phyloP scores from a whole-genome alignment of 225 moss, liverwort and hornwort species.

The Bryoerythrophyllum caledonicum region DNA sequence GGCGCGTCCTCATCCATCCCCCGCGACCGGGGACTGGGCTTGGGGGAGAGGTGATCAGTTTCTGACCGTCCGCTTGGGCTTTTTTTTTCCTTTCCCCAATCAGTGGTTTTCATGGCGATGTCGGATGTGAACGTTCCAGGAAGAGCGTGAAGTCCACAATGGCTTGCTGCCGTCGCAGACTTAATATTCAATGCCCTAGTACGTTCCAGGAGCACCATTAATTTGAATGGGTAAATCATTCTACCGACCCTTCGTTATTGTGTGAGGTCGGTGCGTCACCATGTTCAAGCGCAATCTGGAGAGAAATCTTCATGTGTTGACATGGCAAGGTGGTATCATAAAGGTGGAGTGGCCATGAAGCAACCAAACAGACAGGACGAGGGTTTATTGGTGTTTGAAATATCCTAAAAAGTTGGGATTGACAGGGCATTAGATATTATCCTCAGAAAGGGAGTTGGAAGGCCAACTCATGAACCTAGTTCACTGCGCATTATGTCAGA shows the following conservation, averaged over 20 bases:
- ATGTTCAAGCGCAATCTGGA: too few relatives aligned
- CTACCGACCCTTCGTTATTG: slow-evolving; percentile 2
- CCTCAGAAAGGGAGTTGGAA: too few relatives aligned
- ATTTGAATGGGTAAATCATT: background rate
- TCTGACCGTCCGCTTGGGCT: background rate
- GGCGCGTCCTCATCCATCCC: background rate
- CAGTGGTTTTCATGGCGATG: background rate
- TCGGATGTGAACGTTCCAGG: background rate
- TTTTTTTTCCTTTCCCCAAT: too few relatives aligned
- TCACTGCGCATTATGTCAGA: too few relatives aligned
- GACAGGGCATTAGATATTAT: too few relatives aligned
- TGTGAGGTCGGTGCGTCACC: background rate
- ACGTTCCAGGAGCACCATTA: background rate
- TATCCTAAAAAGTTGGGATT: too few relatives aligned
- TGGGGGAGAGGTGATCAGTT: slow-evolving; percentile 2
- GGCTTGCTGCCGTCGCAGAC: background rate
- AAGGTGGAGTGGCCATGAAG: background rate
- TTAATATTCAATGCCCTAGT: background rate
- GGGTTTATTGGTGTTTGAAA: too few relatives aligned
- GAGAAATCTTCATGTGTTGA: background rate
- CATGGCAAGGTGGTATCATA: background rate
- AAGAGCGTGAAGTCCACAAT: background rate
- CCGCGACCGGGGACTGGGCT: background rate
- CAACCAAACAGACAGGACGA: background rate
- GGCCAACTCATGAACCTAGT: too few relatives aligned